Evolutionary conservation across 1,139 yeast species (phyloP).

Genomic region (Debaryomycetaceae sp.): DNA sequence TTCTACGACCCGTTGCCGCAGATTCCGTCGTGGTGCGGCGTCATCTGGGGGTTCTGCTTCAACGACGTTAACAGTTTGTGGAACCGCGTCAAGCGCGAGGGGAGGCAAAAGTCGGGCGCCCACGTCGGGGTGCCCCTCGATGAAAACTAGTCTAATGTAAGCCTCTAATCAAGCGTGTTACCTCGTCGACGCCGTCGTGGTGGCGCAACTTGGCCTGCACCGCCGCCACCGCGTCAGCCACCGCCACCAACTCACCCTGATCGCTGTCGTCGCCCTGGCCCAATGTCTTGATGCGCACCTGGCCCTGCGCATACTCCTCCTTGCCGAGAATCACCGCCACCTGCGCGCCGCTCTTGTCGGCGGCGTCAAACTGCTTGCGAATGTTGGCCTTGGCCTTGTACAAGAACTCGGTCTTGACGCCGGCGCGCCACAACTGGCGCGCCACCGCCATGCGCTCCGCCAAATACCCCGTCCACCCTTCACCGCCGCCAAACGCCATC

Average conservation of each 20-base stretch:
- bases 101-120: slow-evolving; percentile 36
- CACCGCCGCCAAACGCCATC: slow-evolving; percentile 99
- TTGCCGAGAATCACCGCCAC: slow-evolving; percentile 91
- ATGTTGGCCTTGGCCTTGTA: slow-evolving; percentile 91
- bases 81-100: slow-evolving; percentile 72
- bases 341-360: slow-evolving; percentile 90
- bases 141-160: slow-evolving; percentile 21
- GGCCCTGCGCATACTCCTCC: slow-evolving; percentile 81
- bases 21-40: slow-evolving; percentile 77
- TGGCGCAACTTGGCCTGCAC: slow-evolving; percentile 53
- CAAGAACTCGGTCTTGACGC: slow-evolving; percentile 83
- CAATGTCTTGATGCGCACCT: slow-evolving; percentile 76
- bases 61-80: slow-evolving; percentile 67
- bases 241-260: slow-evolving; percentile 73
- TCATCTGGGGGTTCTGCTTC: slow-evolving; percentile 66
- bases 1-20: slow-evolving; percentile 79
- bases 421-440: slow-evolving; percentile 79
- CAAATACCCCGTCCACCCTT: slow-evolving; percentile 88
- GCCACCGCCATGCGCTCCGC: slow-evolving; percentile 87
- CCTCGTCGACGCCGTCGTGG: slow-evolving; percentile 47
- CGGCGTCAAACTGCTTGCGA: slow-evolving; percentile 95
- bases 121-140: slow-evolving; percentile 15
- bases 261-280: slow-evolving; percentile 89
- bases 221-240: slow-evolving; percentile 52
- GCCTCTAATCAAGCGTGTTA: slow-evolving; percentile 57